Conservation (phyloP, 305 asterid species). For the Caryopteris hybrid region DNA sequence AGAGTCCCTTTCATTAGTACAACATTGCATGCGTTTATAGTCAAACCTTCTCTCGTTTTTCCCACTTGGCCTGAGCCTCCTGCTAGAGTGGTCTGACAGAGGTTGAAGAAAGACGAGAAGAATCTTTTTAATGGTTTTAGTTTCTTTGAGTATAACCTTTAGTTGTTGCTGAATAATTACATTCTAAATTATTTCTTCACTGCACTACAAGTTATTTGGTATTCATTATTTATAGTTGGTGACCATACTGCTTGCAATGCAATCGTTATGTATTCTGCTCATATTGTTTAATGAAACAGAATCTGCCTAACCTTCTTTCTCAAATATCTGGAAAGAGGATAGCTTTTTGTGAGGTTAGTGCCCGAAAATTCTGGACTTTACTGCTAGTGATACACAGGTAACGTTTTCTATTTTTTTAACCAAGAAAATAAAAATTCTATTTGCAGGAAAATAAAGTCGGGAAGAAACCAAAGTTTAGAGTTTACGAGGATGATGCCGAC, state of each 20-base stretch:
- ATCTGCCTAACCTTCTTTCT: slow-evolving; percentile 36
- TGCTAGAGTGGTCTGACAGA: background rate
- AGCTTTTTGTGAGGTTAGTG: slow-evolving; percentile 42
- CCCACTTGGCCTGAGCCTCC: background rate
- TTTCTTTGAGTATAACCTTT: background rate
- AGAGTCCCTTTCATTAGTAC: background rate
- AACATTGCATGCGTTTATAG: too few species aligned
- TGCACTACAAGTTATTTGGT: background rate
- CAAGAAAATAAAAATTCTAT: slow-evolving; percentile 10
- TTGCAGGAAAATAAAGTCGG: slow-evolving; percentile 35
- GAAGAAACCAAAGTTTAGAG: slow-evolving; percentile 35
- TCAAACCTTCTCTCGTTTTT: background rate
- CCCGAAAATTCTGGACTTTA: background rate
- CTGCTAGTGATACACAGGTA: background rate
- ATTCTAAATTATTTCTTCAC: background rate
- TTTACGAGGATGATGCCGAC: slow-evolving; percentile 24
- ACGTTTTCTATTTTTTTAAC: background rate
- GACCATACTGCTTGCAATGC: background rate
- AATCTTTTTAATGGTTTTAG: background rate
- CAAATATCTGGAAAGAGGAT: slow-evolving; percentile 36
- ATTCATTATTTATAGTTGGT: background rate
- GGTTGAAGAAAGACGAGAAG: background rate
- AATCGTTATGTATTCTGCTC: background rate
- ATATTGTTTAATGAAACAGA: slow-evolving; percentile 33
- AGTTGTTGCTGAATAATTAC: slow-evolving; percentile 11